A percentile compares a stretch with the other conserved stretches of the same genome.
Conservation (phyloP, 352 stramenopile genomes). For the Pythium apleroticum region DNA sequence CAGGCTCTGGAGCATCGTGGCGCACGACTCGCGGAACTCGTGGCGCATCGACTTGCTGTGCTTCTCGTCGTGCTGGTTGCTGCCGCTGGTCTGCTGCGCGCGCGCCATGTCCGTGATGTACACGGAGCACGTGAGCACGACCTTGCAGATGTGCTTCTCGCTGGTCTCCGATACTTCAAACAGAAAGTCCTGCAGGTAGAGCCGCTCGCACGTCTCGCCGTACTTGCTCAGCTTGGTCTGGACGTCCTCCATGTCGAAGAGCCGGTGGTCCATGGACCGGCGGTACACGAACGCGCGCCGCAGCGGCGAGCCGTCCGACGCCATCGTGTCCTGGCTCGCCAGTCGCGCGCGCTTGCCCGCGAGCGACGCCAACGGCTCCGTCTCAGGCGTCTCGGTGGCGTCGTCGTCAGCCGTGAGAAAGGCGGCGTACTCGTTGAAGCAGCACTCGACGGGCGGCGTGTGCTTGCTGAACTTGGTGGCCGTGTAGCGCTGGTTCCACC, state of each 20-base stretch:
- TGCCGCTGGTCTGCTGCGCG: neutral
- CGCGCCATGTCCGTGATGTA: constrained; percentile 40
- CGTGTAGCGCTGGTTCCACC: constrained; percentile 70
- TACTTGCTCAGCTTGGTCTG: constrained; percentile 47
- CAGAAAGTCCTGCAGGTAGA: constrained; percentile 72
- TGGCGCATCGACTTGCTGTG: constrained; percentile 31
- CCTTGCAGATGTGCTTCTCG: constrained; percentile 59
- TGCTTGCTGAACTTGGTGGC: constrained; percentile 63
- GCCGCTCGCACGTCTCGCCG: constrained; percentile 39
- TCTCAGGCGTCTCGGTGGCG: neutral
- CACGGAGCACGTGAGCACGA: constrained; percentile 64
- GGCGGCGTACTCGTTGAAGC: constrained; percentile 62
- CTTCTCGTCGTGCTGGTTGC: constrained; percentile 12
- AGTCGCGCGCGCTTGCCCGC: constrained; percentile 12
- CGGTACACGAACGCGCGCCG: constrained; percentile 71
- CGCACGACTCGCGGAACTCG: constrained; percentile 68
- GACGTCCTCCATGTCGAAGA: constrained; percentile 44
- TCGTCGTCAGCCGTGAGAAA: constrained; percentile 11
- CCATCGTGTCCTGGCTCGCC: constrained; percentile 17
- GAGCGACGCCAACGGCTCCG: constrained; percentile 6
- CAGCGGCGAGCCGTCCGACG: constrained; percentile 28
- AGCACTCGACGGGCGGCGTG: constrained; percentile 55
- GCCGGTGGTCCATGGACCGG: constrained; percentile 59
- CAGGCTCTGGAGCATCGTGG: constrained; percentile 47
- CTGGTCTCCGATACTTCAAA: constrained; percentile 64